Conservation (phyloP, 78 protist species). For the Anaeramoeba ignava region DNA sequence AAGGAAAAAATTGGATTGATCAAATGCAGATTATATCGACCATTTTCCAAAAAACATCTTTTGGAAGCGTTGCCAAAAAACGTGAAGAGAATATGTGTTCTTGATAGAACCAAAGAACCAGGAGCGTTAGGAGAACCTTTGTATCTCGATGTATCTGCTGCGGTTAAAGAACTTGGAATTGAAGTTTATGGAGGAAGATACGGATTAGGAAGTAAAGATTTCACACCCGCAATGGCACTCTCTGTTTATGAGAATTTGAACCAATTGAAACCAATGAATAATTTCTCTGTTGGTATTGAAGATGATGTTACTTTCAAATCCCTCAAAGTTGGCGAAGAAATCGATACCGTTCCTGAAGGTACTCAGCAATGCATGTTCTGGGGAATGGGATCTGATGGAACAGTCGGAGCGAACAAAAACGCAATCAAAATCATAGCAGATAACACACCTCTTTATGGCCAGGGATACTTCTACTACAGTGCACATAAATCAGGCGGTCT, state of each 20-base stretch:
- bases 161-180: not conserved
- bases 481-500: conserved; percentile 50
- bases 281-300: conserved; percentile 41
- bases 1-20: conserved; percentile 41
- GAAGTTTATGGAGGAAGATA: conserved; percentile 38
- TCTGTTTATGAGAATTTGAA: conserved; percentile 42
- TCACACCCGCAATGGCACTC: conserved; percentile 39
- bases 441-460: conserved; percentile 32
- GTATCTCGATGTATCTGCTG: conserved; percentile 37
- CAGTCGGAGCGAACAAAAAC: conserved; percentile 61
- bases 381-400: conserved; percentile 68
- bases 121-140: conserved; percentile 51
- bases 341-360: conserved; percentile 37
- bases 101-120: conserved; percentile 30
- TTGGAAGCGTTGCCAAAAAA: conserved; percentile 10
- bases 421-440: conserved; percentile 49
- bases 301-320: conserved; percentile 50
- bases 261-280: not conserved
- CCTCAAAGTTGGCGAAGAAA: not conserved
- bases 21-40: conserved; percentile 13
- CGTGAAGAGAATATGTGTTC: conserved; percentile 10
- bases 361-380: conserved; percentile 50
- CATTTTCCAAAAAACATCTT: conserved; percentile 5
- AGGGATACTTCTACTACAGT: conserved; percentile 56
- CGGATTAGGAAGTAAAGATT: conserved; percentile 58